Base-by-base conservation (phyloP, 345 rosid species). In the Sonneratia caseolaris region DNA sequence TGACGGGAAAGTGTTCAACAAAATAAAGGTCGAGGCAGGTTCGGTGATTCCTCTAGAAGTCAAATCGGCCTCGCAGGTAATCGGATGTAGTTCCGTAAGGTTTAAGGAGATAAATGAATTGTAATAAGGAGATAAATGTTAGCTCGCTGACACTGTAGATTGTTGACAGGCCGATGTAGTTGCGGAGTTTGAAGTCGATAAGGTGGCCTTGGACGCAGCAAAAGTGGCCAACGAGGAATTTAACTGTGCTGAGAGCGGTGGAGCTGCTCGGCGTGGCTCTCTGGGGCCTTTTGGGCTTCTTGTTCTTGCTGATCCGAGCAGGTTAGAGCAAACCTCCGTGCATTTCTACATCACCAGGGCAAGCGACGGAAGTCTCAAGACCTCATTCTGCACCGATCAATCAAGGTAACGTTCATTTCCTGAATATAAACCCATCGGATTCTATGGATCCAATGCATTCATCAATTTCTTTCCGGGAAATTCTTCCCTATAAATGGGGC, bases 201-300 rank as follows among this genome's bases (percentile, higher is more conserved):
- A 82, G 77, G 83, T 76, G 35, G 84, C 83, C 18, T 32, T 90
- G 8, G 82, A 80, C 7, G 85, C 77, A 66, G 64, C 82, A 68
- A 56, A 73, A 0, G 45, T 42, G 45, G 64, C 80, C 1, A 76
- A 84, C 22, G 82, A 27, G n/a, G 87, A 84, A 49, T 94, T 86
- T 38, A 88, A 82, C 78, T 92, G 97, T 81, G 45, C 77, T 21
- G 66, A 43, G 27, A 79, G 83, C 5, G 79, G 82, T 0, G 93
- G 97, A 35, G 85, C 93, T 40, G 72, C 84, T 37, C 81, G 82
- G 21, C 92, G 93, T 7, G 88, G 90, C 3, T 89, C 93, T 16
- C 67, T 92, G 64, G 99, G 99, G 69, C 99, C 99, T 2, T 95
- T 95, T 36, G 99, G 99, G 49, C 79, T 95, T 57, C 78, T 87